phyloP scores from a whole-genome alignment of 345 rosid genomes.

The Schrenkiella parvula region DNA sequence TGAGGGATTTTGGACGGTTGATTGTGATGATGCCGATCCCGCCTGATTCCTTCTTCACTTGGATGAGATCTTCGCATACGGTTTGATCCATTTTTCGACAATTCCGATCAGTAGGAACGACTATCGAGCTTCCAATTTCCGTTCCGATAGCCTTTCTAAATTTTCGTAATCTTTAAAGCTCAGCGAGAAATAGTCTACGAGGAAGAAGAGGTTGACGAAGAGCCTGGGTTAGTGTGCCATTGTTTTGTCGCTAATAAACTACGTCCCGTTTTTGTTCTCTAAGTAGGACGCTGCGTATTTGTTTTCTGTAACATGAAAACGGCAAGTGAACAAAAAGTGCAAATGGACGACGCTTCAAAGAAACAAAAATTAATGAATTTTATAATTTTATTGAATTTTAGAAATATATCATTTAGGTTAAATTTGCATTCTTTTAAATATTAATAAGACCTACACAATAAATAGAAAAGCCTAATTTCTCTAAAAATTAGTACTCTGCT shows the following conservation, averaged over 20 bases:
- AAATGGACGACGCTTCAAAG: no score
- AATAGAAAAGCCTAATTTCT: no score
- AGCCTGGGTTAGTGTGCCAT: slow-evolving; percentile 22
- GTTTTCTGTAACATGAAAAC: background rate
- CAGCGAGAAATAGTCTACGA: background rate
- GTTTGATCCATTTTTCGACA: slow-evolving; percentile 34
- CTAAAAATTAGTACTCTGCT: no score
- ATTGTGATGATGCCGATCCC: slow-evolving; percentile 73
- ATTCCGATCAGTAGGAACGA: background rate
- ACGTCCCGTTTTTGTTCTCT: background rate
- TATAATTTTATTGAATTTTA: no score
- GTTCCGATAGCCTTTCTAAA: background rate
- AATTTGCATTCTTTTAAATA: no score
- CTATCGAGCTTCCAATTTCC: background rate
- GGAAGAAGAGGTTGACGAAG: slow-evolving; percentile 9
- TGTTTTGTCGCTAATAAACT: slow-evolving; percentile 24
- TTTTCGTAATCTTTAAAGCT: background rate
- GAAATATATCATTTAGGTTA: no score
- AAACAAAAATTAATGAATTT: no score
- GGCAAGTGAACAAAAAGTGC: background rate
- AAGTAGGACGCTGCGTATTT: slow-evolving; percentile 4
- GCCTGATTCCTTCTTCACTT: slow-evolving; percentile 46
- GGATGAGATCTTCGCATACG: slow-evolving; percentile 42
- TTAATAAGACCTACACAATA: no score
- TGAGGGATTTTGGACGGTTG: slow-evolving; percentile 90